Conservation (phyloP, 164 flowering plant genomes). For the Magnolia officinalis region DNA sequence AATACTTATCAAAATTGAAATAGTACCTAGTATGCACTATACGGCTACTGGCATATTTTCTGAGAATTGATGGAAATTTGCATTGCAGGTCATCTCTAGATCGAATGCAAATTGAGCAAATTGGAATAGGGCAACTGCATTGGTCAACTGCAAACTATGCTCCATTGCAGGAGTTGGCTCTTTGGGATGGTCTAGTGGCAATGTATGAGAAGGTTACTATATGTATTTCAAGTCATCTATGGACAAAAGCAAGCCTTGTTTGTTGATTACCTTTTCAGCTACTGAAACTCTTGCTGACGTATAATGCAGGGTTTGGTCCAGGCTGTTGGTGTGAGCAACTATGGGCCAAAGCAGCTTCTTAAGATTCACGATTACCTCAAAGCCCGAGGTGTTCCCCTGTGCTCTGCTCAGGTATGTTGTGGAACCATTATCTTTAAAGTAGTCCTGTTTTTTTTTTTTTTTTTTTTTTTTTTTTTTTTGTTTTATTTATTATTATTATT, state of each 20-base stretch:
- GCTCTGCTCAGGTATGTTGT: constrained; percentile 52
- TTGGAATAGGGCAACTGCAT: constrained; percentile 91
- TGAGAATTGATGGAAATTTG: background rate
- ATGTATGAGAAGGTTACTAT: constrained; percentile 91
- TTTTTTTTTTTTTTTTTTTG: background rate
- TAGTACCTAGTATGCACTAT: background rate
- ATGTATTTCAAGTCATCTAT: background rate
- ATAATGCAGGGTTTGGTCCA: constrained; percentile 73
- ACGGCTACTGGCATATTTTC: background rate
- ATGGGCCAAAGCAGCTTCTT: constrained; percentile 86
- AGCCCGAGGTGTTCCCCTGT: constrained; percentile 61
- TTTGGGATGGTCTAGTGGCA: constrained; percentile 98
- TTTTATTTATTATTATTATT: no score
- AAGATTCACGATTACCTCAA: constrained; percentile 70
- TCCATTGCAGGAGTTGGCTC: constrained; percentile 82
- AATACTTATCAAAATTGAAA: background rate
- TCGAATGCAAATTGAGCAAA: constrained; percentile 71
- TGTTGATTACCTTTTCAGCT: background rate
- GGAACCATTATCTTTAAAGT: background rate
- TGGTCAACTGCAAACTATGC: constrained; percentile 99
- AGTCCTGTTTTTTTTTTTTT: background rate
- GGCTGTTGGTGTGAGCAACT: constrained; percentile 92
- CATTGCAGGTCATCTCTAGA: constrained; percentile 65
- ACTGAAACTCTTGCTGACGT: background rate
- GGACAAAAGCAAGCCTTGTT: background rate